phyloP scores from a whole-genome alignment of 2,329 filamentous ascomycete genomes.

The Fusarium longipes region DNA sequence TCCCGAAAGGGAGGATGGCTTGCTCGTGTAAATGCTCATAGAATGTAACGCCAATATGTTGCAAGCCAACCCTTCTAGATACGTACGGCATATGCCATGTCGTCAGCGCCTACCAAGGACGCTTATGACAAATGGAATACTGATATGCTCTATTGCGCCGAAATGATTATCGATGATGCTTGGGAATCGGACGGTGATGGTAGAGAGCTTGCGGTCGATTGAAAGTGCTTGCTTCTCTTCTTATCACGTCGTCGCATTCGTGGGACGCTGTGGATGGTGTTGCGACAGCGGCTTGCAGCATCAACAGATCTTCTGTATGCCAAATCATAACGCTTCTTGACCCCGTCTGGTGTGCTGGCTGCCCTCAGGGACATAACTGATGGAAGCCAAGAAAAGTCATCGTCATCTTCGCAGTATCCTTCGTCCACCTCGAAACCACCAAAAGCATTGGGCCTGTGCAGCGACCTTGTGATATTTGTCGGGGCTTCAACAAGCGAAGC shows the following conservation, averaged over 20 bases:
- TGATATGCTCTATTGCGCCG: slow-evolving; percentile 5
- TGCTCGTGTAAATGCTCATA: slow-evolving; percentile 38
- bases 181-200: not conserved
- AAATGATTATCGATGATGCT: slow-evolving; percentile 7
- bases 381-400: slow-evolving; percentile 46
- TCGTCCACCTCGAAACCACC: slow-evolving; percentile 46
- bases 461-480: not conserved
- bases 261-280: slow-evolving; percentile 40
- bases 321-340: slow-evolving; percentile 42
- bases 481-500: slow-evolving; percentile 3
- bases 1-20: slow-evolving; percentile 34
- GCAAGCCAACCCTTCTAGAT: slow-evolving; percentile 7
- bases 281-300: slow-evolving; percentile 42
- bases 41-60: slow-evolving; percentile 37
- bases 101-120: slow-evolving; percentile 19
- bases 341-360: slow-evolving; percentile 17
- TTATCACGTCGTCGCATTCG: slow-evolving; percentile 47
- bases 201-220: slow-evolving; percentile 13
- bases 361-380: slow-evolving; percentile 18
- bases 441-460: slow-evolving; percentile 5
- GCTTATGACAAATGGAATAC: not conserved
- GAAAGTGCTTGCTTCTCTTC: slow-evolving; percentile 27
- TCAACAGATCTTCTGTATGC: slow-evolving; percentile 41
- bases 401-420: slow-evolving; percentile 44
- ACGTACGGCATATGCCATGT: slow-evolving; percentile 8